A percentile compares a stretch with the other conserved stretches of the same genome.
Evolutionary conservation across 2,329 filamentous ascomycete species (phyloP).

Genomic region (Aaosphaeria arxii): DNA sequence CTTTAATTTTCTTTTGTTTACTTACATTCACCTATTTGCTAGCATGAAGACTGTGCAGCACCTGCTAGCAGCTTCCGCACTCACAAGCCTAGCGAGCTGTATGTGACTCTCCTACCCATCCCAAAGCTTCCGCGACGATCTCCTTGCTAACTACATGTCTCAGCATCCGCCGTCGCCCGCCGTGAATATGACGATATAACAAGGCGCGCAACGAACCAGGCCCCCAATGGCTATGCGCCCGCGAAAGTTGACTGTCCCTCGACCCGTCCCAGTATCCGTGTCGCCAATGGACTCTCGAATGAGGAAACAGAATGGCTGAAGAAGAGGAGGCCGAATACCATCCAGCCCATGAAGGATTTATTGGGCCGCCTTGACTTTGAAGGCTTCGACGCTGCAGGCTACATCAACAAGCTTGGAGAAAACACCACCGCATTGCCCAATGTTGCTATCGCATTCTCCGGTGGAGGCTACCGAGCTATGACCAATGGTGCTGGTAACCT

Average conservation of each 20-base stretch:
- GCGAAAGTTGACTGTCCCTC: conserved; percentile 65
- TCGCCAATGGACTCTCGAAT: conserved; percentile 59
- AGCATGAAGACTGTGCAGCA: conserved; percentile 24
- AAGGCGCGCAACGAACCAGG: conserved; percentile 51
- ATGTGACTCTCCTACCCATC: conserved; percentile 7
- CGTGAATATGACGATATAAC: conserved; percentile 13
- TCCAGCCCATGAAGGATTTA: conserved; percentile 72
- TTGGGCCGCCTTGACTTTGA: conserved; percentile 69
- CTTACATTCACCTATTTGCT: background rate
- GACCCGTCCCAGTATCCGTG: conserved; percentile 65
- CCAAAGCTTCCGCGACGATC: too few species aligned
- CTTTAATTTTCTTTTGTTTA: too few species aligned
- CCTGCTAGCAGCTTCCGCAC: conserved; percentile 24
- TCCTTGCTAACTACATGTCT: background rate
- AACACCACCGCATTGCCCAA: conserved; percentile 62
- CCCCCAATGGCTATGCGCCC: conserved; percentile 71
- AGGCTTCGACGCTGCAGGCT: conserved; percentile 72
- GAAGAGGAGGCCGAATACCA: conserved; percentile 67
- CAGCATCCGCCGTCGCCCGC: conserved; percentile 26
- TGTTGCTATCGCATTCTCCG: conserved; percentile 75
- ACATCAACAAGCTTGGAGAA: conserved; percentile 60
- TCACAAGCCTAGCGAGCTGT: conserved; percentile 28
- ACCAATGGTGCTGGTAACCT: conserved; percentile 78
- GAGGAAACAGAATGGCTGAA: conserved; percentile 74
- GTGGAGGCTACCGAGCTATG: conserved; percentile 84